Conservation (phyloP, 345 rosid species). For the Salix caprea region DNA sequence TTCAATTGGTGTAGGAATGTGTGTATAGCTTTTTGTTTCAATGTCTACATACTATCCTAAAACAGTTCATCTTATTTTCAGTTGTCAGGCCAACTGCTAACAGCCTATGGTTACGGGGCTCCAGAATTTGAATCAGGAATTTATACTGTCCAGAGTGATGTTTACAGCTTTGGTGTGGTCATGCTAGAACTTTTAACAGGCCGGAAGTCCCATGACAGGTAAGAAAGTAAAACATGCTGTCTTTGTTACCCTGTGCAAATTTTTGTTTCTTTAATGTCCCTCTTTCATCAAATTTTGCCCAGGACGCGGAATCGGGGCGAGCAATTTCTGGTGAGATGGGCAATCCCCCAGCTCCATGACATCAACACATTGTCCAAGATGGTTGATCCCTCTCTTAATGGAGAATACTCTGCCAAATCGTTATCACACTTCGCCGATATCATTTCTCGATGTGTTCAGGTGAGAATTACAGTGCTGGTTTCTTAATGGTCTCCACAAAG, state of each 20-base stretch:
- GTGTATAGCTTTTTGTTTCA: neutral
- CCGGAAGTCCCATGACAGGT: conserved; percentile 84
- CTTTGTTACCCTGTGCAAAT: neutral
- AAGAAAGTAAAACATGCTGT: conserved; percentile 4
- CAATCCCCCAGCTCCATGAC: conserved; percentile 90
- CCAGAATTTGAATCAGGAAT: conserved; percentile 94
- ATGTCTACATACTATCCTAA: neutral
- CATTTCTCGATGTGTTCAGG: conserved; percentile 93
- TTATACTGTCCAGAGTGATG: conserved; percentile 83
- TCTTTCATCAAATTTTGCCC: conserved; percentile 6
- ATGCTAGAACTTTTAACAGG: conserved; percentile 98
- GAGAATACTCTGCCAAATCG: conserved; percentile 81
- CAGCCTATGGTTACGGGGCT: conserved; percentile 88
- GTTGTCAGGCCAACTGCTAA: conserved; percentile 83
- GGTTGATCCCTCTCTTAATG: conserved; percentile 87
- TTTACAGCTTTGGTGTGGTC: conserved; percentile 94
- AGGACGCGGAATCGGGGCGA: conserved; percentile 76
- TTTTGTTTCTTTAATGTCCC: neutral
- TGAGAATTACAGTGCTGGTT: conserved; percentile 21
- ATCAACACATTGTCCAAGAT: conserved; percentile 84
- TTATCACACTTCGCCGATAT: conserved; percentile 90
- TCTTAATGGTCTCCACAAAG: neutral
- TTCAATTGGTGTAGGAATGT: neutral
- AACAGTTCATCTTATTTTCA: conserved; percentile 32
- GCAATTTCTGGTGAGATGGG: conserved; percentile 96